Conservation (phyloP, 257 asterid species). For the Coffea eugenioides region DNA sequence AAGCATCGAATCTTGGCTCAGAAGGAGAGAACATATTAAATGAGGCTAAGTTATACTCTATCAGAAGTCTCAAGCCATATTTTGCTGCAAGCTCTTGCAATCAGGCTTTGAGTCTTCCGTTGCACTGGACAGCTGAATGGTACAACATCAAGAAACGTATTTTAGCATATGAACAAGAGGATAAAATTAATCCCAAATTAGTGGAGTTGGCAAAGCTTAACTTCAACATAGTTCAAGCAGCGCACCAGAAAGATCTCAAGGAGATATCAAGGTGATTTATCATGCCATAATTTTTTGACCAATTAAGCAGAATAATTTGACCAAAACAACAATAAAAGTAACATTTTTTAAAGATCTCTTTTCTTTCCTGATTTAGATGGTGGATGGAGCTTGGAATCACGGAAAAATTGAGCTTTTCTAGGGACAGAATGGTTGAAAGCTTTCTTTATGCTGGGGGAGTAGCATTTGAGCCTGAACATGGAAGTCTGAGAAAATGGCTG, state of each 20-base stretch:
- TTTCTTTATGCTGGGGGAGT: slow-evolving; percentile 53
- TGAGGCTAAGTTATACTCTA: slow-evolving; percentile 23
- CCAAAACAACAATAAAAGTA: neutral
- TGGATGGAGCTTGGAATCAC: slow-evolving; percentile 41
- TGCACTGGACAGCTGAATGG: slow-evolving; percentile 54
- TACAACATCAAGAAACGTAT: slow-evolving; percentile 43
- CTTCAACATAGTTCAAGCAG: slow-evolving; percentile 52
- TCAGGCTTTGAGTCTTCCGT: slow-evolving; percentile 25
- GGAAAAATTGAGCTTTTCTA: slow-evolving; percentile 38
- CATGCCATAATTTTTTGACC: no score
- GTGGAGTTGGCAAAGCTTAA: slow-evolving; percentile 53
- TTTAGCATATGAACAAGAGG: slow-evolving; percentile 8
- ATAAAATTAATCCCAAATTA: slow-evolving; percentile 19
- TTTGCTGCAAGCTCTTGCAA: neutral
- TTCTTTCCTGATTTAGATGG: slow-evolving; percentile 38
- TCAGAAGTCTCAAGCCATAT: neutral
- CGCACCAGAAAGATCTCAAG: slow-evolving; percentile 57
- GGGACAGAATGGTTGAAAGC: slow-evolving; percentile 55
- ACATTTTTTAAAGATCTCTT: no score
- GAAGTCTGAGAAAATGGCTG: slow-evolving; percentile 53
- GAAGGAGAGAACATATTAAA: slow-evolving; percentile 34
- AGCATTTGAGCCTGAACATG: slow-evolving; percentile 43
- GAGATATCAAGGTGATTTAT: slow-evolving; percentile 43
- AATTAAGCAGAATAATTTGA: neutral
- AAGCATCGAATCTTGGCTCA: slow-evolving; percentile 50